A percentile compares a stretch with the other conserved stretches of the same genome.
These are phyloP conservation scores for Lentinus brumalis DNA, from an alignment of 768 basidiomycete species.

Conservation along the genomic window DNA sequence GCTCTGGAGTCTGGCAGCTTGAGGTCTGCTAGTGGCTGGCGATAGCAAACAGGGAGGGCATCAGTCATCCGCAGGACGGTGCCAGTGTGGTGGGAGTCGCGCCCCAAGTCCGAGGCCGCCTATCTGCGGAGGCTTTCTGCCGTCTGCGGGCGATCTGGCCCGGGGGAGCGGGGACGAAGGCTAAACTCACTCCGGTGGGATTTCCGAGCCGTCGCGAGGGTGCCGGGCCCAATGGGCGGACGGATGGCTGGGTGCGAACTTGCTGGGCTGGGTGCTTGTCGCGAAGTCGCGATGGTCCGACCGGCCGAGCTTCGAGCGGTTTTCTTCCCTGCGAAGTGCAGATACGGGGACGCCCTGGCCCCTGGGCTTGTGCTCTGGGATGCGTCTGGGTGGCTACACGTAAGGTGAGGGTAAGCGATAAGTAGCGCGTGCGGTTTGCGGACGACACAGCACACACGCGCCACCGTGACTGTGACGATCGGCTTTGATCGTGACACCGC, in stretches of 20 bases:
- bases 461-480: conserved; percentile 17
- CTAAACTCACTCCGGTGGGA: conserved; percentile 24
- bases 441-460: conserved; percentile 2
- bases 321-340: neutral
- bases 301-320: conserved; percentile 1
- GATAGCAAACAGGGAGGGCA: neutral
- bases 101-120: neutral
- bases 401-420: neutral
- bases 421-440: neutral
- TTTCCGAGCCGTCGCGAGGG: neutral
- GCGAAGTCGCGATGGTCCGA: conserved; percentile 16
- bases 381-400: neutral
- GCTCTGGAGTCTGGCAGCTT: too few relatives aligned
- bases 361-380: neutral
- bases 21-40: neutral
- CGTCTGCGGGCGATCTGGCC: conserved; percentile 11
- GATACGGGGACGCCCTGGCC: neutral
- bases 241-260: neutral
- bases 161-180: conserved; percentile 23
- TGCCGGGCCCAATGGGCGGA: conserved; percentile 4
- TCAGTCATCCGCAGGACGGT: conserved; percentile 9
- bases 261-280: conserved; percentile 11
- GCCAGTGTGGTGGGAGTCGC: neutral
- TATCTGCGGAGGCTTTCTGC: conserved; percentile 17
- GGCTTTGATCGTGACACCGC: conserved; percentile 10